A percentile compares a stretch with the other conserved stretches of the same genome.
phyloP scores from a whole-genome alignment of 768 basidiomycete species.

The Dendrothele bispora region DNA sequence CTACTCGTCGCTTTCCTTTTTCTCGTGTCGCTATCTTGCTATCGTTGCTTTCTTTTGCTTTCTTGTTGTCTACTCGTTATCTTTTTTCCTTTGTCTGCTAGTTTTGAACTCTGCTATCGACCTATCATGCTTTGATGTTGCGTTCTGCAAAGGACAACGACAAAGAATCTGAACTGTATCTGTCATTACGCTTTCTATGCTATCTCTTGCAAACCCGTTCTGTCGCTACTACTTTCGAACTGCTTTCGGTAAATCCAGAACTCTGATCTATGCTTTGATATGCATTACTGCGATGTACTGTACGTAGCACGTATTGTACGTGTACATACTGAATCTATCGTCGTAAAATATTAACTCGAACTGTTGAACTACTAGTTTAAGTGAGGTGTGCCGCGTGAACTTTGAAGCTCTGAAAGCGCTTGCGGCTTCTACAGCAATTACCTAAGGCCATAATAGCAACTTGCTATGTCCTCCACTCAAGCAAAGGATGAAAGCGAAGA shows the following conservation, averaged over 20 bases:
- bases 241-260: neutral
- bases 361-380: too few relatives aligned
- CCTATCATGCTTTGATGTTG: constrained; percentile 7
- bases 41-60: constrained; percentile 10
- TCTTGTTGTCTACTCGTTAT: constrained; percentile 11
- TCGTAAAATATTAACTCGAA: too few relatives aligned
- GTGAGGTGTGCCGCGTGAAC: too few relatives aligned
- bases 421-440: too few relatives aligned
- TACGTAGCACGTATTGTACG: neutral
- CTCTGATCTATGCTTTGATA: constrained; percentile 3
- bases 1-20: constrained; percentile 18
- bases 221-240: neutral
- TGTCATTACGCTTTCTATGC: constrained; percentile 4
- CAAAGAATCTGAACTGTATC: constrained; percentile 9
- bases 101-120: neutral
- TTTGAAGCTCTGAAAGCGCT: too few relatives aligned
- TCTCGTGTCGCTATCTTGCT: neutral
- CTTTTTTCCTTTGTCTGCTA: constrained; percentile 4
- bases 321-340: too few relatives aligned
- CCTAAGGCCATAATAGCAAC: too few relatives aligned
- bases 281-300: constrained; percentile 1
- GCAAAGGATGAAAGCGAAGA: constrained; percentile 59
- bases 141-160: neutral
- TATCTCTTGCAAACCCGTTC: constrained; percentile 4
- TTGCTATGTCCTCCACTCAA: constrained; percentile 2